A percentile compares a stretch with the other conserved stretches of the same genome.
These are phyloP conservation scores for Spiromastix sp. DNA, from an alignment of 2,329 filamentous ascomycete species.

Conservation along the genomic window DNA sequence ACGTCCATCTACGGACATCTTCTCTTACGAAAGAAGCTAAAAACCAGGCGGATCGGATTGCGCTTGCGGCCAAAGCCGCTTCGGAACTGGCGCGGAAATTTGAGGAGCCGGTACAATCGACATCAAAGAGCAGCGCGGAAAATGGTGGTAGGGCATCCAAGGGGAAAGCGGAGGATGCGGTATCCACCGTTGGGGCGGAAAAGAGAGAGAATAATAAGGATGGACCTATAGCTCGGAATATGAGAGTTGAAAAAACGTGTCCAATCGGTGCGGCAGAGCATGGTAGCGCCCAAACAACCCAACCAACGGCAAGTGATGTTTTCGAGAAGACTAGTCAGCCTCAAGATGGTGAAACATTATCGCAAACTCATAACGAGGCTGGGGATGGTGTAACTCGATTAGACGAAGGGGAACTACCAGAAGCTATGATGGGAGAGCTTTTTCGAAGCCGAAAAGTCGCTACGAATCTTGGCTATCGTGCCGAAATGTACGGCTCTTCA, in stretches of 20 bases:
- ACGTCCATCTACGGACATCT: constrained; percentile 54
- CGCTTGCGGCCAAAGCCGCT: constrained; percentile 51
- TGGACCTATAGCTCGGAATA: neutral
- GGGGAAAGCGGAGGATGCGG: neutral
- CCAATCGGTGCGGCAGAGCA: neutral
- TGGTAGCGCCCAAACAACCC: too few species aligned
- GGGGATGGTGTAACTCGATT: too few species aligned
- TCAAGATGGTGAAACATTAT: too few species aligned
- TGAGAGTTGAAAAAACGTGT: neutral
- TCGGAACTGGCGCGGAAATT: constrained; percentile 48
- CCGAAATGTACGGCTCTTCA: too few species aligned
- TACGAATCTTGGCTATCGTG: too few species aligned
- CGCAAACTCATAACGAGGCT: neutral
- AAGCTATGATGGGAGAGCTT: constrained; percentile 50
- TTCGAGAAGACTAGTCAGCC: too few species aligned
- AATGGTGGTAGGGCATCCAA: neutral
- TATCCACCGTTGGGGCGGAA: neutral
- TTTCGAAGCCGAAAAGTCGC: constrained; percentile 53
- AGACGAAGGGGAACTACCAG: constrained; percentile 41
- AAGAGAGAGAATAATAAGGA: neutral
- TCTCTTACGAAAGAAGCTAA: constrained; percentile 53
- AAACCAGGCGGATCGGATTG: constrained; percentile 50
- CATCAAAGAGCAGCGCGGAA: neutral
- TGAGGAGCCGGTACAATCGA: constrained; percentile 33
- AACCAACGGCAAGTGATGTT: too few species aligned